These are phyloP conservation scores for Silene noctiflora DNA, from an alignment of 179 eudicot genomes.

Conservation along the genomic window DNA sequence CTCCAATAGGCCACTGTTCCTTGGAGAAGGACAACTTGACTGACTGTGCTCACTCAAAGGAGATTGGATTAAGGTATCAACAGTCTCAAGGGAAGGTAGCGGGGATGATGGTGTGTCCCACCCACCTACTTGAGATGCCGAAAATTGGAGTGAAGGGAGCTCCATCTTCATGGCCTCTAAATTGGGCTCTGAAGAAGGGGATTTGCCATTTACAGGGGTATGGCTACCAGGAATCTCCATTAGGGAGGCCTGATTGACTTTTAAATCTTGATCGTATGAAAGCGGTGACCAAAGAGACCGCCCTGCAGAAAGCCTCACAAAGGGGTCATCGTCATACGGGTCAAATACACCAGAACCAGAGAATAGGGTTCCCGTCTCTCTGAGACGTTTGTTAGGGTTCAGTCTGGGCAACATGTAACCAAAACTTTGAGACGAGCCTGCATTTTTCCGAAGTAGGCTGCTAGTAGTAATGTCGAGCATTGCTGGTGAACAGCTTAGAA, in stretches of 20 bases:
- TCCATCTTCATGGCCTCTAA: slow-evolving; percentile 67
- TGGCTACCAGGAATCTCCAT: slow-evolving; percentile 45
- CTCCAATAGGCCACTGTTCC: slow-evolving; percentile 64
- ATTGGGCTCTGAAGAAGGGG: slow-evolving; percentile 65
- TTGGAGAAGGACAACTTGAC: slow-evolving; percentile 50
- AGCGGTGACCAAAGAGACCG: slow-evolving; percentile 40
- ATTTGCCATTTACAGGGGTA: slow-evolving; percentile 70
- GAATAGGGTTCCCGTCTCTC: slow-evolving; percentile 38
- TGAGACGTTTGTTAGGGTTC: slow-evolving; percentile 53
- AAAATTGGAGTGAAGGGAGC: slow-evolving; percentile 97
- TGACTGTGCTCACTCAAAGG: slow-evolving; percentile 53
- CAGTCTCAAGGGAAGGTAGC: slow-evolving; percentile 57
- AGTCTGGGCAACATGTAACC: slow-evolving; percentile 31
- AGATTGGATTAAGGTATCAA: slow-evolving; percentile 53
- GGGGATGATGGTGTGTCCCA: slow-evolving; percentile 35
- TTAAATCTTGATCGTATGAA: slow-evolving; percentile 37
- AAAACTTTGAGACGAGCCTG: slow-evolving; percentile 28
- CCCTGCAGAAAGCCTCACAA: slow-evolving; percentile 24
- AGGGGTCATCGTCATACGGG: slow-evolving; percentile 38
- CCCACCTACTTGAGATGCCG: slow-evolving; percentile 48
- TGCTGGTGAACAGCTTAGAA: slow-evolving; percentile 28
- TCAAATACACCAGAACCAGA: slow-evolving; percentile 26
- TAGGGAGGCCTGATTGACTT: slow-evolving; percentile 25
- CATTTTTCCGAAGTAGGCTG: slow-evolving; percentile 34
- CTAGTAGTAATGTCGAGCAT: slow-evolving; percentile 37